These are phyloP conservation scores for Lobosporangium transversale DNA, from an alignment of 192 early-diverging fungal genomes.

Conservation along the genomic window DNA sequence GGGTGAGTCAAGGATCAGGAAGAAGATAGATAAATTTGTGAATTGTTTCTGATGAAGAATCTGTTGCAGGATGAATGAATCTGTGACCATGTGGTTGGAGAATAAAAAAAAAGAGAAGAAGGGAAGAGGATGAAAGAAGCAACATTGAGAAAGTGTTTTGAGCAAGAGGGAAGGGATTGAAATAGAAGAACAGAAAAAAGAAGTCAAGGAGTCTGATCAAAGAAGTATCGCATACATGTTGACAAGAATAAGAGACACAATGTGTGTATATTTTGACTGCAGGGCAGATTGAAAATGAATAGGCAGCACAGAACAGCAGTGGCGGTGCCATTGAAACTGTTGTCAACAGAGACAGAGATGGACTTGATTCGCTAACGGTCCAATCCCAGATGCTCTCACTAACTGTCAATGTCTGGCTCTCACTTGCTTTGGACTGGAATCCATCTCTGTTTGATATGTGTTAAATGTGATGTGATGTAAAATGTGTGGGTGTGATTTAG, in stretches of 20 bases:
- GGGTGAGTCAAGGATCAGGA: no score
- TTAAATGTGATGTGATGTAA: no score
- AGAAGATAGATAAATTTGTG: no score
- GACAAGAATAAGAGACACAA: no score
- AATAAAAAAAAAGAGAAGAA: neutral
- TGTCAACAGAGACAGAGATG: neutral
- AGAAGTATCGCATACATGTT: neutral
- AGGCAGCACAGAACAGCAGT: neutral
- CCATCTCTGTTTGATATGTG: no score
- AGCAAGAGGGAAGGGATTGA: neutral
- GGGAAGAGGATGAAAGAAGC: neutral
- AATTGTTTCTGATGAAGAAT: no score
- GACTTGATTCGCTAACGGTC: conserved; percentile 3
- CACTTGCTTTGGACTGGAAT: neutral
- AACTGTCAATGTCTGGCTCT: no score
- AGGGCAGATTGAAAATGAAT: neutral
- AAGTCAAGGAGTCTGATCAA: neutral
- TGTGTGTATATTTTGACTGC: no score
- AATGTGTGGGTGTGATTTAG: no score
- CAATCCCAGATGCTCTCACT: neutral
- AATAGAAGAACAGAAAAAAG: conserved; percentile 2
- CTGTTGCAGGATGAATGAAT: neutral
- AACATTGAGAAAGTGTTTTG: neutral
- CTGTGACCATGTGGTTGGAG: neutral
- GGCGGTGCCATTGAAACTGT: no score